Conservation (phyloP, 2,329 filamentous ascomycete species). For the Aspergillus brunneoviolaceus region DNA sequence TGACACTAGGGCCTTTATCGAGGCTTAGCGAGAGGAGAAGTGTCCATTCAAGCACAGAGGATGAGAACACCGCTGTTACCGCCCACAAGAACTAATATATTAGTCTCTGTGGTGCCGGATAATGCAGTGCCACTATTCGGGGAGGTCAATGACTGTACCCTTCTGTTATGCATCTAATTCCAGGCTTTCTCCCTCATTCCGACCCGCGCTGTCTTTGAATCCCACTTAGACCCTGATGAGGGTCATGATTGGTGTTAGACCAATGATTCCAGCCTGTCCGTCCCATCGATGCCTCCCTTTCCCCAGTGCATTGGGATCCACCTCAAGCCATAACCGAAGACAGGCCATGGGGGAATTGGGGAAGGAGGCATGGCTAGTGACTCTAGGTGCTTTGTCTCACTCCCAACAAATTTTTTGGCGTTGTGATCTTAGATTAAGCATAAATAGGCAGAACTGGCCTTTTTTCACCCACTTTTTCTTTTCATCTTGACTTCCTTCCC, state of each 20-base stretch:
- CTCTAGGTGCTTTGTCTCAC: not conserved
- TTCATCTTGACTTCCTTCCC: not conserved
- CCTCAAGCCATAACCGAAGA: not conserved
- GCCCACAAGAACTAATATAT: not conserved
- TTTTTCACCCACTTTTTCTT: not conserved
- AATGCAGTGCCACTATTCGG: not conserved
- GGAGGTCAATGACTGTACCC: not conserved
- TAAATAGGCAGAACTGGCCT: not conserved
- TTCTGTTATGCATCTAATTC: not conserved
- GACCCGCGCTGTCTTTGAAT: not conserved
- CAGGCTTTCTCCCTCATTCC: not conserved
- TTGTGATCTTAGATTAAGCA: not conserved
- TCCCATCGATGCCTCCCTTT: not conserved
- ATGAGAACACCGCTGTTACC: not conserved
- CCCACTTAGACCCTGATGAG: not conserved
- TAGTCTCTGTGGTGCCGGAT: not conserved
- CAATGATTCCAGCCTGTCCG: not conserved
- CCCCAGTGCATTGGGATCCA: conserved; percentile 4
- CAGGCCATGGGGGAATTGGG: not conserved
- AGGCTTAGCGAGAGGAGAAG: not conserved
- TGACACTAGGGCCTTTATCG: not conserved
- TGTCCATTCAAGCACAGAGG: not conserved
- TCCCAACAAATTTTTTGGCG: conserved; percentile 1
- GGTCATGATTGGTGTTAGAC: conserved; percentile 1
- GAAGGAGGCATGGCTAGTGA: conserved; percentile 3